A percentile compares a stretch with the other conserved stretches of the same genome.
Evolutionary conservation across 345 rosid species (phyloP).

Genomic region (Gossypium bickii): DNA sequence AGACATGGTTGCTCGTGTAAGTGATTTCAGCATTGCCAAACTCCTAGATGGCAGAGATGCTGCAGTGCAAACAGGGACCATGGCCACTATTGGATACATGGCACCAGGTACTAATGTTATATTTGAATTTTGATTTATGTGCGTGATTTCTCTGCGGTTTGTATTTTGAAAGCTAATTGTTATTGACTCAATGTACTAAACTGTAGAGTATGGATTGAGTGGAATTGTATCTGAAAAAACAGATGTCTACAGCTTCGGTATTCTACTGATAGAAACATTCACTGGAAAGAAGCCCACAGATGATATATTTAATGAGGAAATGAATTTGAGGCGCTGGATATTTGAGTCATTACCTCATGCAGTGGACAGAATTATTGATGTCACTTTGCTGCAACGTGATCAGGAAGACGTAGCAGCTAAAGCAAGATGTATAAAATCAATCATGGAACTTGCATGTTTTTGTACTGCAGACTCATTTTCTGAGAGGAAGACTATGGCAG

Average conservation of each 20-base stretch:
- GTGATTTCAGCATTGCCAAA: conserved; percentile 20
- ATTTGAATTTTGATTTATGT: not conserved
- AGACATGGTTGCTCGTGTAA: conserved; percentile 11
- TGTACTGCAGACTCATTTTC: conserved; percentile 3
- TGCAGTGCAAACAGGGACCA: not conserved
- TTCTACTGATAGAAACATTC: conserved; percentile 12
- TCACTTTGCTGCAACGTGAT: not conserved
- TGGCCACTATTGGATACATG: conserved; percentile 20
- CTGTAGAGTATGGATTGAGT: not conserved
- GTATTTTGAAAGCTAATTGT: not conserved
- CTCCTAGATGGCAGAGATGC: not conserved
- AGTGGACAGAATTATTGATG: conserved; percentile 1
- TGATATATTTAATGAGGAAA: not conserved
- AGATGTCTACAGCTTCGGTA: conserved; percentile 10
- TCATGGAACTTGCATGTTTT: conserved; percentile 2
- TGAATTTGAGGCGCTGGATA: conserved; percentile 7
- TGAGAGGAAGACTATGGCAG: not conserved
- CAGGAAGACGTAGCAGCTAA: conserved; percentile 6
- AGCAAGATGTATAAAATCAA: not conserved
- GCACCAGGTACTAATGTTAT: conserved; percentile 17
- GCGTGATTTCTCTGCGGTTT: not conserved
- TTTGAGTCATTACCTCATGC: conserved; percentile 1
- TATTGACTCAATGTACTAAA: not conserved
- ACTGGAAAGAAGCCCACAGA: conserved; percentile 6
- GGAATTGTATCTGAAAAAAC: conserved; percentile 10